Percentiles rank a stretch among this genome's conserved stretches.
Conservation (phyloP, 192 early-diverging fungal genomes). For the Chytriomyces sp. region DNA sequence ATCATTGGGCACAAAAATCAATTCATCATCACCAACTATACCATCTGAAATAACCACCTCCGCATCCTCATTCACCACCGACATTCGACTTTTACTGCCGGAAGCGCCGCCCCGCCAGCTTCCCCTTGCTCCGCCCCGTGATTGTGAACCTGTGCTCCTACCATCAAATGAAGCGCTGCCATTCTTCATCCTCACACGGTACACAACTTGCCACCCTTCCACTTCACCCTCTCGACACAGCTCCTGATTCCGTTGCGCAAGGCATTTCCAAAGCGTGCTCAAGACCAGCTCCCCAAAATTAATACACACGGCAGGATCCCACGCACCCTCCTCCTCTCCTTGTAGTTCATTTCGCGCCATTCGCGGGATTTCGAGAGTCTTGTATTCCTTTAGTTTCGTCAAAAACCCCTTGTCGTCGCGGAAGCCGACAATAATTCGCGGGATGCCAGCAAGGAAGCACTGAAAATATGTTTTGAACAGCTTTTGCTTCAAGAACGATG, state of each 20-base stretch:
- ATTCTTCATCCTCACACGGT: background rate
- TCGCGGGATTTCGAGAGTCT: conserved; percentile 82
- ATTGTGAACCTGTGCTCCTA: background rate
- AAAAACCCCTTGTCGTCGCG: conserved; percentile 76
- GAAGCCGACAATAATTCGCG: conserved; percentile 82
- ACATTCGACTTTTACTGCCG: background rate
- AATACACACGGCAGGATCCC: conserved; percentile 86
- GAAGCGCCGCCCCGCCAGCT: background rate
- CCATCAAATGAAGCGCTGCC: background rate
- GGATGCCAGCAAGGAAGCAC: conserved; percentile 89
- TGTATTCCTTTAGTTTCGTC: conserved; percentile 61
- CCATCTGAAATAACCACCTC: conserved; percentile 8
- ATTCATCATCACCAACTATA: conserved; percentile 8
- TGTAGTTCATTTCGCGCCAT: conserved; percentile 64
- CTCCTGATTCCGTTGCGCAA: conserved; percentile 40
- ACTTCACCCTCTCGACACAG: background rate
- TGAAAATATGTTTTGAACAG: conserved; percentile 92
- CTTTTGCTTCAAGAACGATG: conserved; percentile 77
- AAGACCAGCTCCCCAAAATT: conserved; percentile 79
- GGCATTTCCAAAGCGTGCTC: conserved; percentile 29
- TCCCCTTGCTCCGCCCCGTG: background rate
- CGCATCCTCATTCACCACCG: background rate
- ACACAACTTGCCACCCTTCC: background rate
- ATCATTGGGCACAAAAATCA: conserved; percentile 9
- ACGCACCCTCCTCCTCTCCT: conserved; percentile 31